Evolutionary conservation across 2,329 filamentous ascomycete species (phyloP).

Genomic region (Aspergillus sp.): DNA sequence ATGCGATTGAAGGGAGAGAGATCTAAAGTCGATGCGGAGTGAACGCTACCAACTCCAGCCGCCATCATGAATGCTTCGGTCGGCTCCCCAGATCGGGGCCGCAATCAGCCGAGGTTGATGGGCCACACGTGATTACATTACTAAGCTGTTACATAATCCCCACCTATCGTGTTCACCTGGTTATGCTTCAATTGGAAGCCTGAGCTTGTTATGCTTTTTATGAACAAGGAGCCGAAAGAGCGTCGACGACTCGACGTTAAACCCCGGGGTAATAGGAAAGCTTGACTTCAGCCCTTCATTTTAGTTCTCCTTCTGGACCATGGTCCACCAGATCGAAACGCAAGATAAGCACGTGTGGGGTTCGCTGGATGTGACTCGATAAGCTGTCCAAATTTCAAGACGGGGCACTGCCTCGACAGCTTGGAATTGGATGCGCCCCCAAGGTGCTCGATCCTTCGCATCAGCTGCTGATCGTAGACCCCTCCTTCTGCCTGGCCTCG

Average conservation of each 20-base stretch:
- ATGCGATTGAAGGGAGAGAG: constrained; percentile 15
- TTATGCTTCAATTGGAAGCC: too few relatives aligned
- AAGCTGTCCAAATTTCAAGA: background rate
- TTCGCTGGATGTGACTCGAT: background rate
- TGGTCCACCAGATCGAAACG: too few relatives aligned
- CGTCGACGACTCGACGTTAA: too few relatives aligned
- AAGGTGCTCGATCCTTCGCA: background rate
- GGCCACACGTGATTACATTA: constrained; percentile 13
- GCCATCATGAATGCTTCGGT: constrained; percentile 13
- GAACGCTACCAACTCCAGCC: background rate
- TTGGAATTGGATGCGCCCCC: too few relatives aligned
- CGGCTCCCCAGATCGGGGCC: constrained; percentile 19
- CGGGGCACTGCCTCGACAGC: too few relatives aligned
- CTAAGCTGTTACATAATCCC: background rate
- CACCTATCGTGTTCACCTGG: background rate
- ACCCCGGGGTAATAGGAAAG: too few relatives aligned
- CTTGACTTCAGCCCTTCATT: too few relatives aligned
- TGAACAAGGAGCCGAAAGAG: too few relatives aligned
- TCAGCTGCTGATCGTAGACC: background rate
- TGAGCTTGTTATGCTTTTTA: too few relatives aligned
- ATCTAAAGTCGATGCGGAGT: background rate
- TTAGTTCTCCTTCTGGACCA: too few relatives aligned
- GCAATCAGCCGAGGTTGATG: constrained; percentile 19
- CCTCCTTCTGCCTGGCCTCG: background rate
- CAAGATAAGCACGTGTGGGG: background rate